Conservation (phyloP, 148 eudicot genomes). For the Vaccinium macrocarpon region DNA sequence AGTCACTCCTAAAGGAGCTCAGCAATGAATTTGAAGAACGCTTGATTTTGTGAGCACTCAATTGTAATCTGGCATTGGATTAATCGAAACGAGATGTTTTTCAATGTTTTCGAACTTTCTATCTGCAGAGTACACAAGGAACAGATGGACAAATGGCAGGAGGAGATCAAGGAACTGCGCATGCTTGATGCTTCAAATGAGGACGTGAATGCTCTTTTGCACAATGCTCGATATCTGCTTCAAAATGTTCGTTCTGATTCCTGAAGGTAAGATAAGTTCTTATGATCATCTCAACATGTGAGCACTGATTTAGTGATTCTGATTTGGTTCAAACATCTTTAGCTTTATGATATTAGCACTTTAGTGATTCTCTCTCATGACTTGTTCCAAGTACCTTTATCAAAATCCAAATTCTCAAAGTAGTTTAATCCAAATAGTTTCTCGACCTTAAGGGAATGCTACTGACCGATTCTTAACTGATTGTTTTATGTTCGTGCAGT, state of each 20-base stretch:
- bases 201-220: conserved; percentile 53
- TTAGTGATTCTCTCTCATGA: neutral
- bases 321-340: neutral
- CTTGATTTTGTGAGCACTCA: conserved; percentile 57
- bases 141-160: conserved; percentile 88
- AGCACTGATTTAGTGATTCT: neutral
- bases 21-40: conserved; percentile 77
- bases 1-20: conserved; percentile 62
- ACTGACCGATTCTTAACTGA: conserved; percentile 3
- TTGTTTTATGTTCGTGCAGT: conserved; percentile 7
- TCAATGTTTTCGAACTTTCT: conserved; percentile 9
- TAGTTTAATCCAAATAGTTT: neutral
- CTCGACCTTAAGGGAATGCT: neutral
- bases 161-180: conserved; percentile 76
- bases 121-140: conserved; percentile 76
- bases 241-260: conserved; percentile 52
- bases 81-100: conserved; percentile 5
- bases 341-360: neutral
- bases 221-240: conserved; percentile 68
- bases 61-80: neutral
- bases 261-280: conserved; percentile 25
- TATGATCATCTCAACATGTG: neutral
- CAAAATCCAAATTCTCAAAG: neutral
- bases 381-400: neutral
- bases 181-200: conserved; percentile 75